Conservation (phyloP, 2,329 filamentous ascomycete genomes). For the Talaromyces sp. region DNA sequence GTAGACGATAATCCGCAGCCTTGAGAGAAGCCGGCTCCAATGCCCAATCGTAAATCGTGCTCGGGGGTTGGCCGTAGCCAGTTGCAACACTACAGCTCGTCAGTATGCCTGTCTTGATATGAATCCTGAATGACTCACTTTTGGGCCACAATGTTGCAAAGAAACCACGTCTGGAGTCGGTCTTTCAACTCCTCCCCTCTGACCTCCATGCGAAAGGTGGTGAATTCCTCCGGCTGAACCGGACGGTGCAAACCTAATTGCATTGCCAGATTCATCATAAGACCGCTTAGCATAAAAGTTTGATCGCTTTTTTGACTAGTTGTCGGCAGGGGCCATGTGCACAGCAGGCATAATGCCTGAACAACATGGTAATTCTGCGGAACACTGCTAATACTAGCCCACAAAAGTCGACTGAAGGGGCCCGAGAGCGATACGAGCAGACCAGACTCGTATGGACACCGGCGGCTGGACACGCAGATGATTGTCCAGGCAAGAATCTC, state of each 20-base stretch:
- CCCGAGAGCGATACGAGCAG: constrained; percentile 47
- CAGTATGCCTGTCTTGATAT: constrained; percentile 5
- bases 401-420: constrained; percentile 54
- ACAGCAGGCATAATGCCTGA: constrained; percentile 59
- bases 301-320: constrained; percentile 59
- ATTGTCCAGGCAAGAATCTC: constrained; percentile 63
- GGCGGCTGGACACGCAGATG: constrained; percentile 56
- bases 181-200: constrained; percentile 59
- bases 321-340: constrained; percentile 60
- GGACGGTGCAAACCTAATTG: constrained; percentile 60
- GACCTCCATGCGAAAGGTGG: constrained; percentile 46
- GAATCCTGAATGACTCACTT: constrained; percentile 40
- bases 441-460: constrained; percentile 50
- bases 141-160: constrained; percentile 64
- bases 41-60: constrained; percentile 57
- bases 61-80: constrained; percentile 60
- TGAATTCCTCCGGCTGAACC: constrained; percentile 55
- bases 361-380: constrained; percentile 60
- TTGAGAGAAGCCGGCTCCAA: constrained; percentile 42
- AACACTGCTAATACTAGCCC: constrained; percentile 55
- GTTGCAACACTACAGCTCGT: constrained; percentile 51
- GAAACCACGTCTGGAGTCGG: constrained; percentile 60
- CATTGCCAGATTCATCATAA: constrained; percentile 64
- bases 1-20: constrained; percentile 44
- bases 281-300: constrained; percentile 59